Base-by-base conservation (phyloP, 2,329 filamentous ascomycete species). In the Thielaviopsis musarum region DNA sequence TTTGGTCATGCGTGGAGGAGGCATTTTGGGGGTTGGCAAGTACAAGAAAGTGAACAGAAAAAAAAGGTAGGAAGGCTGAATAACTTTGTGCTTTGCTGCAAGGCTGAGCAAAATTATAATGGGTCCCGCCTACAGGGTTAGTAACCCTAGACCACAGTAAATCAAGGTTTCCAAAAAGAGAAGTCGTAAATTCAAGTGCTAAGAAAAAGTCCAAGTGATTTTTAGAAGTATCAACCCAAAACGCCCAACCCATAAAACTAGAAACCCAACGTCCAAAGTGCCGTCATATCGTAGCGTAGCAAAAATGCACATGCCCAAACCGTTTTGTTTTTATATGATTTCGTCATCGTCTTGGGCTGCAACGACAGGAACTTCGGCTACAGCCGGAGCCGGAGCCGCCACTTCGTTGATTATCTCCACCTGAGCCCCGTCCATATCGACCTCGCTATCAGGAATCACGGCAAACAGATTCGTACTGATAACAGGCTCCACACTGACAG, bases 1-100 rank as follows among this genome's bases (percentile, higher is more conserved):
- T 63, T 91, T 90, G 63, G 91, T 97, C 88, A 97, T 95, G 67
- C 88, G 87, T 70, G 88, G 90, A 13, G 84, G 82, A 63, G 87
- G 84, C 78, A 80, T 81, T 41, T 28, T 56, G 38, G 53, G 19
- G 52, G 41, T n/a, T 38, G 41, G 26, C 34, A 51, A 59, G 52
- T 59, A 54, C 10, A 34, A 34, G 10, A 53, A 17, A 24, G 19
- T 34, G 53, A 19, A 19, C 6, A 38, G 21, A 38, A n/a, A n/a
- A 17, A 34, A 28, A 38, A 49, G n/a, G 21, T 4, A 21, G 24
- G 26, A 24, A 52, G 17, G 41, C 19, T 49, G 57, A 54, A 45
- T 13, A 54, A 54, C 28, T 49, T 51, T 48, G 6, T 5, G 12
- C 17, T 19, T 2, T 19, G 17, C 45, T 49, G 28, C 22, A 59